phyloP scores from a whole-genome alignment of 192 early-diverging fungal genomes.

The Obelidium mucronatum region DNA sequence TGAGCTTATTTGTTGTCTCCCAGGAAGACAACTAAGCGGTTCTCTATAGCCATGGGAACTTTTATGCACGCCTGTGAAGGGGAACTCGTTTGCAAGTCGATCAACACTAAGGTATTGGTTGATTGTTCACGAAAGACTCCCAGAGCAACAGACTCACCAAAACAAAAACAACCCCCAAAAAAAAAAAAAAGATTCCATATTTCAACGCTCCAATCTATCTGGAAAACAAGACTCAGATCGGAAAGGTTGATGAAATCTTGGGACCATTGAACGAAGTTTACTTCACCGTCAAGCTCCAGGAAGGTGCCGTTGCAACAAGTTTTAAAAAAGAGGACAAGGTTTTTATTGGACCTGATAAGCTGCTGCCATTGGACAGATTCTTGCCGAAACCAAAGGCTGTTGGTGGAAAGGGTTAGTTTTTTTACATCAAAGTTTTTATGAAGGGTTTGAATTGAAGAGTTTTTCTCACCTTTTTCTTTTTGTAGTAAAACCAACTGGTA shows the following conservation, averaged over 20 bases:
- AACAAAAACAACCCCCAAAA: background rate
- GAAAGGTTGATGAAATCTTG: slow-evolving; percentile 98
- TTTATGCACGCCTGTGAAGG: slow-evolving; percentile 97
- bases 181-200: slow-evolving; percentile 83
- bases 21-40: background rate
- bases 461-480: slow-evolving; percentile 2
- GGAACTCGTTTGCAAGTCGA: slow-evolving; percentile 94
- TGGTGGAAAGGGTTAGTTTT: slow-evolving; percentile 62
- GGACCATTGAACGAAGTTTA: slow-evolving; percentile 97
- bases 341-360: slow-evolving; percentile 91
- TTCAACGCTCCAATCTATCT: slow-evolving; percentile 99
- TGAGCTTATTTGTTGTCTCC: slow-evolving; percentile 24
- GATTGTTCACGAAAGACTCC: background rate
- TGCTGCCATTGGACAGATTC: slow-evolving; percentile 96
- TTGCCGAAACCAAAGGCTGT: slow-evolving; percentile 88
- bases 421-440: background rate
- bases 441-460: background rate
- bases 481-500: slow-evolving; percentile 61
- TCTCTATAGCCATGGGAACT: slow-evolving; percentile 76
- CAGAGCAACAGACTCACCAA: too few species aligned
- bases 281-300: slow-evolving; percentile 96
- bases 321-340: slow-evolving; percentile 93
- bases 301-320: slow-evolving; percentile 88
- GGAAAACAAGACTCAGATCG: slow-evolving; percentile 98
- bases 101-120: slow-evolving; percentile 58